These are phyloP conservation scores for Mallotus repandus DNA, from an alignment of 441 rosid genomes.

Conservation along the genomic window DNA sequence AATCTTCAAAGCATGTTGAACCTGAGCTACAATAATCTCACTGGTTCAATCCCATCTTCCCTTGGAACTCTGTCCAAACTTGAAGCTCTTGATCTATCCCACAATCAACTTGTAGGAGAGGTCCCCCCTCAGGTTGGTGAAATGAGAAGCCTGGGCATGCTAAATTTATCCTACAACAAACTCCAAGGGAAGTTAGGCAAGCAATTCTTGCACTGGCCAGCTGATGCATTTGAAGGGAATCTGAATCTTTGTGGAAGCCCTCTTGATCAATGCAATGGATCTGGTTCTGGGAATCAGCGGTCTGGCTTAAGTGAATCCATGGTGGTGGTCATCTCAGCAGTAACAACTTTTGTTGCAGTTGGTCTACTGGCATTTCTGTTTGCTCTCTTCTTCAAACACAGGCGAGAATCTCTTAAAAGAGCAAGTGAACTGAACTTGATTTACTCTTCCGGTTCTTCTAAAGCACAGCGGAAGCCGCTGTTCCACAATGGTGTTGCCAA, in stretches of 20 bases:
- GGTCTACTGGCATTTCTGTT: conserved; percentile 50
- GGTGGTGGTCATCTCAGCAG: conserved; percentile 53
- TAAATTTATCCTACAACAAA: conserved; percentile 65
- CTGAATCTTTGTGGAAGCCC: conserved; percentile 69
- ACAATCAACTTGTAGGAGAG: conserved; percentile 62
- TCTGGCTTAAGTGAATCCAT: conserved; percentile 40
- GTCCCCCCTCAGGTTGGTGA: conserved; percentile 56
- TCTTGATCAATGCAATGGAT: conserved; percentile 43
- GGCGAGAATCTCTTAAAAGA: conserved; percentile 38
- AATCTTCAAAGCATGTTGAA: conserved; percentile 72
- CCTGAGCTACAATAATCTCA: conserved; percentile 65
- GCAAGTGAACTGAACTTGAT: conserved; percentile 40
- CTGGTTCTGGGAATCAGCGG: conserved; percentile 25
- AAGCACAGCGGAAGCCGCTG: conserved; percentile 52
- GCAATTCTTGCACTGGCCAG: conserved; percentile 70
- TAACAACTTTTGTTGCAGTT: conserved; percentile 56
- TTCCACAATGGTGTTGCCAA: conserved; percentile 53
- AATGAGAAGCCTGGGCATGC: conserved; percentile 74
- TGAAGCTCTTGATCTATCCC: conserved; percentile 73
- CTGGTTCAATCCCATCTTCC: conserved; percentile 61
- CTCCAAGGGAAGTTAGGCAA: conserved; percentile 63
- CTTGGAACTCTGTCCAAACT: conserved; percentile 61
- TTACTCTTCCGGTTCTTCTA: conserved; percentile 62
- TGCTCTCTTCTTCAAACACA: conserved; percentile 43
- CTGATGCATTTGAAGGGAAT: conserved; percentile 61